Evolutionary conservation across 2,329 filamentous ascomycete species (phyloP).

Genomic region (Neopestalotiopsis rosae): DNA sequence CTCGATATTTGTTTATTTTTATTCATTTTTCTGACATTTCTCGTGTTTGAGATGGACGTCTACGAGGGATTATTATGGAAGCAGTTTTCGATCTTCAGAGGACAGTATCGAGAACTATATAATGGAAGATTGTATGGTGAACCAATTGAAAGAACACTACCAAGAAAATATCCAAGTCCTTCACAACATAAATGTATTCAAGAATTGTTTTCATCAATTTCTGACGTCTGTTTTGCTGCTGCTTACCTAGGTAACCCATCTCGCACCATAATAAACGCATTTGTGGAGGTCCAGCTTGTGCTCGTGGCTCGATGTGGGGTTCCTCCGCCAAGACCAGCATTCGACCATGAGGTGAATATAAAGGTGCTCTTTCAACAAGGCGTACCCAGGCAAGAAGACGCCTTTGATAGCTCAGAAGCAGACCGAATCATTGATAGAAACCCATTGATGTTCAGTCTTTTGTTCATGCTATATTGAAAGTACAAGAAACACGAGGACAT

Average conservation of each 20-base stretch:
- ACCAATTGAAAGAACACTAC: too few species aligned
- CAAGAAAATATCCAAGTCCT: too few species aligned
- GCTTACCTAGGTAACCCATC: too few species aligned
- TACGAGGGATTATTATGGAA: too few species aligned
- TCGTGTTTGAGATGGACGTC: neutral
- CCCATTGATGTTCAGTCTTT: neutral
- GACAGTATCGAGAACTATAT: too few species aligned
- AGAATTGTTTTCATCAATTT: too few species aligned
- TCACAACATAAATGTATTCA: too few species aligned
- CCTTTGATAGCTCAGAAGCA: neutral
- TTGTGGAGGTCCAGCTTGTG: slow-evolving; percentile 3
- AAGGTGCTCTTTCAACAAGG: neutral
- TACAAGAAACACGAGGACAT: neutral
- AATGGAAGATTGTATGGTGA: neutral
- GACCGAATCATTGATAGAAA: neutral
- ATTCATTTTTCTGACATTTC: neutral
- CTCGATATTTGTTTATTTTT: neutral
- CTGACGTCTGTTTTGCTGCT: too few species aligned
- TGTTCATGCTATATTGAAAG: neutral
- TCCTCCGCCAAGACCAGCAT: slow-evolving; percentile 11
- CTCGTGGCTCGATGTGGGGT: slow-evolving; percentile 7
- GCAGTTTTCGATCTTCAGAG: too few species aligned
- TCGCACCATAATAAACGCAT: neutral
- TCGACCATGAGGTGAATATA: slow-evolving; percentile 7
- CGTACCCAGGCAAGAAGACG: neutral